Evolutionary conservation across 2,329 filamentous ascomycete genomes (phyloP).

Genomic region (Purpureocillium lavendulum): DNA sequence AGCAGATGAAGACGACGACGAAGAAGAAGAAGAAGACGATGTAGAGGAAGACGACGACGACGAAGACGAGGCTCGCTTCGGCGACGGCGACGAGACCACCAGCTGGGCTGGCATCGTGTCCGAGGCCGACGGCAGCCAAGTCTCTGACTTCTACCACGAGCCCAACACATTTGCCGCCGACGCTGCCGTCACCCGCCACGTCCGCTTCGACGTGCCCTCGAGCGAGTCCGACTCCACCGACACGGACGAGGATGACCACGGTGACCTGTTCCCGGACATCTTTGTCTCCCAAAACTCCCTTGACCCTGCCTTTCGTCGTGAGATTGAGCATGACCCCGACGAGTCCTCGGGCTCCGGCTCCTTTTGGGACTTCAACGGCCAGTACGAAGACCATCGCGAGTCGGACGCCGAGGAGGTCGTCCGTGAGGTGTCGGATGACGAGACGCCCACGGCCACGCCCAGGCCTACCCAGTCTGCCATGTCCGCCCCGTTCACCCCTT

Average conservation of each 20-base stretch:
- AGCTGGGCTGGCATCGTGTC: constrained; percentile 50
- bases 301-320: constrained; percentile 62
- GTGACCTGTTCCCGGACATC: constrained; percentile 66
- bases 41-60: constrained; percentile 31
- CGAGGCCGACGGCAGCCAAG: constrained; percentile 33
- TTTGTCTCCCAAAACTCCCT: constrained; percentile 69
- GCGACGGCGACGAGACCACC: constrained; percentile 32
- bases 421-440: constrained; percentile 28
- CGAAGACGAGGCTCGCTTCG: constrained; percentile 26
- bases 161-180: constrained; percentile 34
- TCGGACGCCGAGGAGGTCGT: constrained; percentile 34
- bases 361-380: constrained; percentile 55
- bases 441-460: constrained; percentile 34
- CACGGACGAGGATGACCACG: constrained; percentile 46
- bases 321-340: constrained; percentile 62
- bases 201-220: constrained; percentile 63
- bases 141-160: constrained; percentile 32
- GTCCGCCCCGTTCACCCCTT: constrained; percentile 15
- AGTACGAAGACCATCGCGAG: constrained; percentile 29
- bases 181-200: constrained; percentile 46
- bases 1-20: constrained; percentile 28
- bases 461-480: constrained; percentile 19
- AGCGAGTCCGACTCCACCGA: constrained; percentile 61
- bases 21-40: constrained; percentile 25
- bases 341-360: constrained; percentile 49